A percentile compares a stretch with the other conserved stretches of the same genome.
Conservation (phyloP, 1,284 basidiomycete species). For the Cystobasidium pallidum region DNA sequence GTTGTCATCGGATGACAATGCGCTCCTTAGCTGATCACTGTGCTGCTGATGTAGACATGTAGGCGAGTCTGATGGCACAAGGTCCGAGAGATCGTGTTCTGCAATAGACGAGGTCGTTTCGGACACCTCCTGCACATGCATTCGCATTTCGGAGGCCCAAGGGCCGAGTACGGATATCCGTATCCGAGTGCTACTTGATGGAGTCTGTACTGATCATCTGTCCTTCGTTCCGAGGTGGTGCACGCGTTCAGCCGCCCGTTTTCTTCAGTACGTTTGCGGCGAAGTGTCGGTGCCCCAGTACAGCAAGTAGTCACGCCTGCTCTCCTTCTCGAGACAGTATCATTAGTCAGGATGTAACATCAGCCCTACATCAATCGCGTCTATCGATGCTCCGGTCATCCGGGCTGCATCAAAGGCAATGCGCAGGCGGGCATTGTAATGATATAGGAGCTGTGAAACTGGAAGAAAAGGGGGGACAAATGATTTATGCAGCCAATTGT, state of each 20-base stretch:
- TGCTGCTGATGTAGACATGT: neutral
- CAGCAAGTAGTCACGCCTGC: neutral
- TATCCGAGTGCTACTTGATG: neutral
- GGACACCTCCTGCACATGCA: conserved; percentile 26
- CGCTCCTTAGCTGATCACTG: neutral
- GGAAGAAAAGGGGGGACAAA: neutral
- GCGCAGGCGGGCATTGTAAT: conserved; percentile 1
- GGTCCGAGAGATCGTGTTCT: conserved; percentile 42
- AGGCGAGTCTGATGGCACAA: conserved; percentile 6
- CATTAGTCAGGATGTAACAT: neutral
- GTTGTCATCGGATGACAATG: neutral
- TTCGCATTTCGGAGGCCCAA: neutral
- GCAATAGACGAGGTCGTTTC: conserved; percentile 18
- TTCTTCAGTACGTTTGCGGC: neutral
- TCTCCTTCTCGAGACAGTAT: neutral
- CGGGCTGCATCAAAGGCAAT: neutral
- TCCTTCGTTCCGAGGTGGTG: neutral
- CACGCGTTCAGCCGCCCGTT: neutral
- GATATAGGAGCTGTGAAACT: neutral
- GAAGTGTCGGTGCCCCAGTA: neutral
- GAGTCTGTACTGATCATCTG: neutral
- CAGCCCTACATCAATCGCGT: neutral
- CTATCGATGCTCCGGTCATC: neutral
- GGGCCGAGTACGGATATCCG: neutral
- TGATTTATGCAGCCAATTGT: too few relatives aligned